A percentile compares a stretch with the other conserved stretches of the same genome.
phyloP scores from a whole-genome alignment of 2,329 filamentous ascomycete genomes.

The Botrytis deweyae region DNA sequence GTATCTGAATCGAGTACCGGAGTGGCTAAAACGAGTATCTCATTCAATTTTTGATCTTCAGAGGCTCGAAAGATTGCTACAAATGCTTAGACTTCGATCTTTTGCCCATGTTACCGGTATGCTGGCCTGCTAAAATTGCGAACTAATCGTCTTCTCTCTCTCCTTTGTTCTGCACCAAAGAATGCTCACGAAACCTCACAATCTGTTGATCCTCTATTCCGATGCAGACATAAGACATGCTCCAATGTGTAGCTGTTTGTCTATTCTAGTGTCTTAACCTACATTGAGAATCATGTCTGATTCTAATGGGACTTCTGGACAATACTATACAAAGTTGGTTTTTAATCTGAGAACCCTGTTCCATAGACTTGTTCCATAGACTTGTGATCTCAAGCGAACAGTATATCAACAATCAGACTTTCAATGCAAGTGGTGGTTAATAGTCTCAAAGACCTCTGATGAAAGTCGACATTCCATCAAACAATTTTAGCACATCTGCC shows the following conservation, averaged over 20 bases:
- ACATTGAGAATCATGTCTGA: not conserved
- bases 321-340: not conserved
- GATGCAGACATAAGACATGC: not conserved
- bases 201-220: not conserved
- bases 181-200: not conserved
- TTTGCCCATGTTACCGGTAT: not conserved
- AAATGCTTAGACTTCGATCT: not conserved
- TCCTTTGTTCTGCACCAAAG: not conserved
- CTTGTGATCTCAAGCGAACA: not conserved
- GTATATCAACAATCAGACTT: not conserved
- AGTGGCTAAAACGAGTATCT: not conserved
- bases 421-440: conserved; percentile 2
- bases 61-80: not conserved
- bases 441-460: conserved; percentile 15
- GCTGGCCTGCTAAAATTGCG: not conserved
- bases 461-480: conserved; percentile 22
- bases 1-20: not conserved
- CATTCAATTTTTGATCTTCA: not conserved
- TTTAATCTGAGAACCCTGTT: not conserved
- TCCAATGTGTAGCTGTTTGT: not conserved
- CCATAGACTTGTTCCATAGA: not conserved
- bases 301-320: not conserved
- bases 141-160: not conserved
- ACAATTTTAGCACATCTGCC: conserved; percentile 36
- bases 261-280: not conserved